Conservation (phyloP, 192 early-diverging fungal species). For the Ramicandelaber brevisporus region DNA sequence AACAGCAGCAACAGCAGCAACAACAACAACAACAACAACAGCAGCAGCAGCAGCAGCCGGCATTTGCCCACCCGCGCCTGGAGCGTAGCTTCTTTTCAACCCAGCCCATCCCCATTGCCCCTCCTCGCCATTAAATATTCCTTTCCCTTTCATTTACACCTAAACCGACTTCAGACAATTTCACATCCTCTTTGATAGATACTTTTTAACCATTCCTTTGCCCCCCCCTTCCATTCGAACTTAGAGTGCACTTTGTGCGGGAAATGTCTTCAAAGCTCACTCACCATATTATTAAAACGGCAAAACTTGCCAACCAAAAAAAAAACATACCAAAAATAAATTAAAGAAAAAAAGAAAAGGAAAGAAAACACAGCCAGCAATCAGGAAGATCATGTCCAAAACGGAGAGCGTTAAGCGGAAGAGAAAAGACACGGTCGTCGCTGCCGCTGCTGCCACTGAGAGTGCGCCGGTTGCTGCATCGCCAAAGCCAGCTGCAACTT, state of each 20-base stretch:
- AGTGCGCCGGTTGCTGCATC: background rate
- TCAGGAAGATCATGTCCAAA: slow-evolving; percentile 3
- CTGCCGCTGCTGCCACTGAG: background rate
- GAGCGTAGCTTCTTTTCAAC: no score
- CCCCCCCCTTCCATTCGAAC: background rate
- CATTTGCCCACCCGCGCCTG: background rate
- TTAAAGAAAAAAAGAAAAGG: background rate
- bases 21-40: background rate
- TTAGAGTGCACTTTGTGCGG: background rate
- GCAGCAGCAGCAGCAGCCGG: background rate
- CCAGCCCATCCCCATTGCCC: no score
- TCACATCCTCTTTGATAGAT: background rate
- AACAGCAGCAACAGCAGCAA: background rate
- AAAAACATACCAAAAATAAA: background rate
- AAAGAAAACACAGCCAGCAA: background rate
- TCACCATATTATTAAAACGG: background rate
- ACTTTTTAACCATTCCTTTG: background rate
- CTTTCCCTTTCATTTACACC: background rate
- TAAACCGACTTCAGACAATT: background rate
- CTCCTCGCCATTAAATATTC: no score
- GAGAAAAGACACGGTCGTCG: slow-evolving; percentile 3
- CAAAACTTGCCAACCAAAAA: background rate
- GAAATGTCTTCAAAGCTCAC: background rate
- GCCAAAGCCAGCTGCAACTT: background rate
- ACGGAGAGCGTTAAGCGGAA: slow-evolving; percentile 7